Evolutionary conservation across 2,329 filamentous ascomycete genomes (phyloP).

Genomic region (Colletotrichum liriopes): DNA sequence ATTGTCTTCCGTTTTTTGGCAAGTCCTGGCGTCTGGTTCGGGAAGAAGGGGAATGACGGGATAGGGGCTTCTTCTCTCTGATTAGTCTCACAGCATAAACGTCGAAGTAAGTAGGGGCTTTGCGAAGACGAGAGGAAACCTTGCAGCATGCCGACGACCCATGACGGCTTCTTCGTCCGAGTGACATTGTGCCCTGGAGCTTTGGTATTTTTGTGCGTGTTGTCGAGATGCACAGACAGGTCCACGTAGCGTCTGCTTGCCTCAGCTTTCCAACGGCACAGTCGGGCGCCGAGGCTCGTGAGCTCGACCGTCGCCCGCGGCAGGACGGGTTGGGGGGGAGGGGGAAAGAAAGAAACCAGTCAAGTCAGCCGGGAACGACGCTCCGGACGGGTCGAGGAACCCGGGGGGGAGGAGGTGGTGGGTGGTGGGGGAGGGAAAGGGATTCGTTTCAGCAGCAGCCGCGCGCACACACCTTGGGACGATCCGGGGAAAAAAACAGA

Average conservation of each 20-base stretch:
- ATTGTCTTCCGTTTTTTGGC: slow-evolving; percentile 7
- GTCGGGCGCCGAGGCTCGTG: background rate
- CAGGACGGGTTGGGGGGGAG: background rate
- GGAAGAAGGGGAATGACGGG: background rate
- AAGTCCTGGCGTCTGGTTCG: slow-evolving; percentile 32
- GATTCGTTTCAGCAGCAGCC: background rate
- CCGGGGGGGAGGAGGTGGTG: no score
- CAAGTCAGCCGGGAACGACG: background rate
- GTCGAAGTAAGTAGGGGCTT: slow-evolving; percentile 9
- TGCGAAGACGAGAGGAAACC: slow-evolving; percentile 2
- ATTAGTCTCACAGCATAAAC: slow-evolving; percentile 31
- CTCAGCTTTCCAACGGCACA: no score
- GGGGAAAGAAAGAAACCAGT: background rate
- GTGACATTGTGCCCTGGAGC: background rate
- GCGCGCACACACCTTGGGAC: background rate
- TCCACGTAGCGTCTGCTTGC: background rate
- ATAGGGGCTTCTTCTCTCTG: background rate
- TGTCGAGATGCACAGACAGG: background rate
- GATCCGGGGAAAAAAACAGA: background rate
- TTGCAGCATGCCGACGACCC: background rate
- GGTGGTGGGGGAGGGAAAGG: background rate
- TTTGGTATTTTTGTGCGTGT: background rate
- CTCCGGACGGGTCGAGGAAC: background rate
- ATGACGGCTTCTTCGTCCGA: background rate
- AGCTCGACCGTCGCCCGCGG: background rate